Evolutionary conservation across 2,329 filamentous ascomycete species (phyloP).

Genomic region (Myriosclerotinia curreyana): DNA sequence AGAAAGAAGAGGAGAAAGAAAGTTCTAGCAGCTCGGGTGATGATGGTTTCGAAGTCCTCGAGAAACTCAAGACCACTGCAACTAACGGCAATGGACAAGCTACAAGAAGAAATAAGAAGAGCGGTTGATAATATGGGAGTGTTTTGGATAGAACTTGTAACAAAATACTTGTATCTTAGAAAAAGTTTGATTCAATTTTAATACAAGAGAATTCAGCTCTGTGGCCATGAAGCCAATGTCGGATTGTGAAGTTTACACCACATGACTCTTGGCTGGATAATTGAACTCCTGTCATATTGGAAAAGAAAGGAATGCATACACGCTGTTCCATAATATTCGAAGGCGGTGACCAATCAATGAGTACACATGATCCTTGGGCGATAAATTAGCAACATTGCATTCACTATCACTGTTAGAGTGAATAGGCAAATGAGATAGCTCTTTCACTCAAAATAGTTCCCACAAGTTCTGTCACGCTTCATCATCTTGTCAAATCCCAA

Average conservation of each 20-base stretch:
- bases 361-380: background rate
- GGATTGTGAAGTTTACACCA: background rate
- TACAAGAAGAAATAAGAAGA: slow-evolving; percentile 35
- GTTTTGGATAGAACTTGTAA: slow-evolving; percentile 21
- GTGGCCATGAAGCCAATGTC: slow-evolving; percentile 3
- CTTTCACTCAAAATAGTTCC: background rate
- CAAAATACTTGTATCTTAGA: slow-evolving; percentile 24
- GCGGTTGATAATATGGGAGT: slow-evolving; percentile 23
- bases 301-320: too few species aligned
- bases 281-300: too few species aligned
- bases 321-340: too few species aligned
- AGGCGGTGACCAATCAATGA: background rate
- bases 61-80: slow-evolving; percentile 46
- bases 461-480: background rate
- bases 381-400: too few species aligned
- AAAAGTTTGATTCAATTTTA: slow-evolving; percentile 10
- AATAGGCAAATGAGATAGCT: background rate
- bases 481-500: too few species aligned
- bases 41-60: slow-evolving; percentile 61
- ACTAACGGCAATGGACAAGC: slow-evolving; percentile 35
- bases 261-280: background rate
- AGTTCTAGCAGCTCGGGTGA: slow-evolving; percentile 54
- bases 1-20: slow-evolving; percentile 38
- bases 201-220: background rate
- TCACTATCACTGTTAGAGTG: background rate